phyloP scores from a whole-genome alignment of 1,284 basidiomycete genomes.

The Apiotrichum laibachii region DNA sequence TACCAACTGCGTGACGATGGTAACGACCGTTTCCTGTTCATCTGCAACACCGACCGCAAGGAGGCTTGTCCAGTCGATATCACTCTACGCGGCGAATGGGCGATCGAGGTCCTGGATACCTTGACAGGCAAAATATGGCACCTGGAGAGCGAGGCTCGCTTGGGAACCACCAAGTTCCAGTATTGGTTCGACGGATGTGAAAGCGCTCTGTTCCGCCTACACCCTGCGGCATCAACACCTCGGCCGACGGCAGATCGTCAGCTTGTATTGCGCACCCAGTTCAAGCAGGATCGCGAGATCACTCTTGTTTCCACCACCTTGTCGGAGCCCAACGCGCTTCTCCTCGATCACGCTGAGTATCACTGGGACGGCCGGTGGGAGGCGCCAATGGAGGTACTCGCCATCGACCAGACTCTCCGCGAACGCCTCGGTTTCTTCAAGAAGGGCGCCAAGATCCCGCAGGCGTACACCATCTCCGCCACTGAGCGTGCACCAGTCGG shows the following conservation, averaged over 20 bases:
- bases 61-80: conserved; percentile 23
- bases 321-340: conserved; percentile 29
- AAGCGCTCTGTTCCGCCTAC: conserved; percentile 20
- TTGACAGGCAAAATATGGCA: conserved; percentile 21
- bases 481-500: conserved; percentile 21
- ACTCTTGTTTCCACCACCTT: conserved; percentile 20
- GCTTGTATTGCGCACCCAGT: conserved; percentile 17
- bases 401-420: conserved; percentile 29
- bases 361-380: conserved; percentile 18
- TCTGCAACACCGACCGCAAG: conserved; percentile 31
- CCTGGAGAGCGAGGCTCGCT: conserved; percentile 5
- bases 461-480: conserved; percentile 26
- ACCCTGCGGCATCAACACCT: background rate
- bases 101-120: conserved; percentile 23
- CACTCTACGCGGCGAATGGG: conserved; percentile 21
- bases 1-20: conserved; percentile 34
- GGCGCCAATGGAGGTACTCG: conserved; percentile 24
- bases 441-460: conserved; percentile 29
- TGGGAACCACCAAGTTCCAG: conserved; percentile 17
- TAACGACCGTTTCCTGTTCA: conserved; percentile 28
- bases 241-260: conserved; percentile 2
- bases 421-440: conserved; percentile 24
- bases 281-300: conserved; percentile 23
- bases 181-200: conserved; percentile 29
- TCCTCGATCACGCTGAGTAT: conserved; percentile 29